Evolutionary conservation across 805 yeast species (phyloP).

Genomic region (Sugiyamaella boreocaroliniensis): DNA sequence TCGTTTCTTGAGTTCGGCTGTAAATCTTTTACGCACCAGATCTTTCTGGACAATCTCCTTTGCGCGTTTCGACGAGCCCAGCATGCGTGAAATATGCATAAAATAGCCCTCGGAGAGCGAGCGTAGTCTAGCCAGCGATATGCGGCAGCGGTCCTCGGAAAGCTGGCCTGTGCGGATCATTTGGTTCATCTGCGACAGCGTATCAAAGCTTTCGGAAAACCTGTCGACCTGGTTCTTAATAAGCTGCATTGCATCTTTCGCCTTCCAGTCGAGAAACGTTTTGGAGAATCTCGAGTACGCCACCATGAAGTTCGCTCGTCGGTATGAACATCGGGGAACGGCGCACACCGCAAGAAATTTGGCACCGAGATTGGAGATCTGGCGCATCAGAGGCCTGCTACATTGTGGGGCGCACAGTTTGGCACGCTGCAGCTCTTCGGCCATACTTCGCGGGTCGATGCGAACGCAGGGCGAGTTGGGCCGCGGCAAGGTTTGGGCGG

Average conservation of each 20-base stretch:
- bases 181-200: conserved; percentile 7
- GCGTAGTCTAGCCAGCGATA: conserved; percentile 1
- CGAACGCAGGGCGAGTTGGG: neutral
- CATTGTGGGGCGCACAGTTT: conserved; percentile 6
- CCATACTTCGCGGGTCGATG: neutral
- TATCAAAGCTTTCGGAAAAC: conserved; percentile 5
- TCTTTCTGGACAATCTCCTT: conserved; percentile 11
- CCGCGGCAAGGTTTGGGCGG: too few species aligned
- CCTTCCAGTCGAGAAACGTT: conserved; percentile 15
- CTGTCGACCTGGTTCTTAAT: conserved; percentile 7
- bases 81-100: conserved; percentile 5
- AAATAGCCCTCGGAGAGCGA: conserved; percentile 5
- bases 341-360: conserved; percentile 15
- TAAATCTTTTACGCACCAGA: conserved; percentile 7
- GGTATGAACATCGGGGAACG: conserved; percentile 11
- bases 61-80: conserved; percentile 12
- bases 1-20: conserved; percentile 6
- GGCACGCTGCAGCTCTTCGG: conserved; percentile 1
- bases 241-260: conserved; percentile 12
- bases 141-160: conserved; percentile 4
- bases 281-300: conserved; percentile 14
- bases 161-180: conserved; percentile 7
- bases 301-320: conserved; percentile 15
- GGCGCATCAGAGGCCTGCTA: conserved; percentile 2
- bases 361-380: conserved; percentile 13